Conservation (phyloP, 345 rosid genomes). For the Diplotaxis tenuifolia region DNA sequence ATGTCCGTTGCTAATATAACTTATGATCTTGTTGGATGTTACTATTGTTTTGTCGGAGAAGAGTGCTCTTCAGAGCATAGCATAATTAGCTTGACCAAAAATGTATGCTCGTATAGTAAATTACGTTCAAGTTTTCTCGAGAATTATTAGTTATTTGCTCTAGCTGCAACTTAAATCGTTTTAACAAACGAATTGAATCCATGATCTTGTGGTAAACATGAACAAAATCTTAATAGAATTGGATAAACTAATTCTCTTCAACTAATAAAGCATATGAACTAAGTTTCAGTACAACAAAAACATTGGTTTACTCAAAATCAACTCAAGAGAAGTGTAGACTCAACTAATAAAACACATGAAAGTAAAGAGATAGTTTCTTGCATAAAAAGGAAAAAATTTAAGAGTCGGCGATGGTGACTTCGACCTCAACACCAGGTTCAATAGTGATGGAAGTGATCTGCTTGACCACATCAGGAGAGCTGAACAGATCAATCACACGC, state of each 20-base stretch:
- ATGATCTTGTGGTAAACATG: too few species aligned
- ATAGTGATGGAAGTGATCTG: slow-evolving; percentile 65
- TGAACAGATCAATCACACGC: slow-evolving; percentile 58
- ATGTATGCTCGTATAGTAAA: too few species aligned
- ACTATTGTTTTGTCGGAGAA: neutral
- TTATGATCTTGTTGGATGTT: slow-evolving; percentile 3
- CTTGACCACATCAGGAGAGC: slow-evolving; percentile 66
- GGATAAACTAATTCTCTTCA: neutral
- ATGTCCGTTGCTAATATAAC: neutral
- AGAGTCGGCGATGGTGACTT: slow-evolving; percentile 56
- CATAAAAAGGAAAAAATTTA: neutral
- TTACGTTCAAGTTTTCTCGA: too few species aligned
- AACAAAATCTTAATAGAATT: neutral
- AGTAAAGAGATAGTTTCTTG: neutral
- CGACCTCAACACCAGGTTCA: slow-evolving; percentile 67
- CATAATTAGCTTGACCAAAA: too few species aligned
- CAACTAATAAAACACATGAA: too few species aligned
- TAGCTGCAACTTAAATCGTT: too few species aligned
- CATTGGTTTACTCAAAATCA: neutral
- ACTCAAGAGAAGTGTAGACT: neutral
- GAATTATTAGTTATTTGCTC: too few species aligned
- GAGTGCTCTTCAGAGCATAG: too few species aligned
- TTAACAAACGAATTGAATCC: too few species aligned
- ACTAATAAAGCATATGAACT: neutral
- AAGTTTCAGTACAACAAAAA: slow-evolving; percentile 11